Percentiles rank a stretch among this genome's conserved stretches.
Conservation (phyloP, 768 basidiomycete species). For the Hygrophoropsis aurantiaca region DNA sequence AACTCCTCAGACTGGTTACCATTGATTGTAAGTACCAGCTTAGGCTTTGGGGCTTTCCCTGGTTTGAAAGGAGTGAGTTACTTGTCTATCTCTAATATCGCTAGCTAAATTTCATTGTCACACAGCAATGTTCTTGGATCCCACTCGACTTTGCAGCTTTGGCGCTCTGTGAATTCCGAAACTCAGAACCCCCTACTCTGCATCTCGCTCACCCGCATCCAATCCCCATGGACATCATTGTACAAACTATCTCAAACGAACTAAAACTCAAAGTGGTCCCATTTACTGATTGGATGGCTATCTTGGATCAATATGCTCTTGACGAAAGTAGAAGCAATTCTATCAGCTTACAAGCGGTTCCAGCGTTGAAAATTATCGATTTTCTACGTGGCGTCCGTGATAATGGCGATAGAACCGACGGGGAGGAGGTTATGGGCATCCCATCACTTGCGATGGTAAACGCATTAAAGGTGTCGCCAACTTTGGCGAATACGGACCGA, state of each 20-base stretch:
- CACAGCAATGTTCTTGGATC: constrained; percentile 25
- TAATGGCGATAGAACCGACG: background rate
- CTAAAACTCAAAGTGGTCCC: constrained; percentile 29
- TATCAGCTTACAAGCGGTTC: background rate
- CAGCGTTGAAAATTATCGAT: constrained; percentile 9
- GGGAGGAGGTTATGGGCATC: constrained; percentile 4
- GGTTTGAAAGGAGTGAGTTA: constrained; percentile 27
- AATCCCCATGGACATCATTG: constrained; percentile 20
- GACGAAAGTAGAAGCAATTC: too few relatives aligned
- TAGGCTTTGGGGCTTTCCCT: constrained; percentile 32
- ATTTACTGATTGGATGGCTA: constrained; percentile 29
- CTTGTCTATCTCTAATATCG: background rate
- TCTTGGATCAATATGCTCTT: constrained; percentile 16
- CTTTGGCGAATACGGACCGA: background rate
- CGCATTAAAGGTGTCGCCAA: constrained; percentile 2
- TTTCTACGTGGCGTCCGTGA: constrained; percentile 3
- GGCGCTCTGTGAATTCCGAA: constrained; percentile 1
- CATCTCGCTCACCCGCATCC: constrained; percentile 16
- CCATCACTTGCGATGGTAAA: constrained; percentile 2
- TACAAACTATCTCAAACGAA: constrained; percentile 12
- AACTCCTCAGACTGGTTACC: constrained; percentile 46
- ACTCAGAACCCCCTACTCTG: background rate
- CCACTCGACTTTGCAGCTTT: constrained; percentile 14
- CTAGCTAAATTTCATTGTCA: background rate
- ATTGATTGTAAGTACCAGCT: constrained; percentile 31